Base-by-base conservation (phyloP, 805 yeast species). In the Kodamaea lidongshanica region DNA sequence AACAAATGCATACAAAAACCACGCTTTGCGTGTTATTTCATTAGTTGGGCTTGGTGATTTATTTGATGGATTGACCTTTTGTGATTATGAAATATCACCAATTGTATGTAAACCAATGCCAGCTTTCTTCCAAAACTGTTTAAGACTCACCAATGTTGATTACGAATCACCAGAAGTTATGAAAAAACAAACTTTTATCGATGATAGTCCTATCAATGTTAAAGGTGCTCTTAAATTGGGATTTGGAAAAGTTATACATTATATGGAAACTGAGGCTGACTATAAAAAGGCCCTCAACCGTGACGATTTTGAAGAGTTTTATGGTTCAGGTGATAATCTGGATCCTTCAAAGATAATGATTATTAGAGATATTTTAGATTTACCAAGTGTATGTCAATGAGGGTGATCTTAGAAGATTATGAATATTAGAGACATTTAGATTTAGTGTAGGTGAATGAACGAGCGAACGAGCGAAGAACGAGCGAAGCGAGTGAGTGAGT, bases 1-100 rank as follows among this genome's bases (percentile, higher is more conserved):
- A 48, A 89, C 98, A 4, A 89, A 89, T 53, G 97, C 98, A 2
- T 89, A 89, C 60, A 78, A 79, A 50, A 86, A 76, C 47, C 98
- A 89, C 56, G 98, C 89, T 0, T 46, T 77, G 25, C 67, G 96
- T 28, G 94, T 86, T 17, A 67, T 87, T 12, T 69, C 77, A 24
- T 64, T 89, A 27, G 62, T 89, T 28, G 96, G 96, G 2, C 54
- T 89, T 16, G 96, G 89, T n/a, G 96, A 88, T 52, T 51, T 86
- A 32, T 88, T 92, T 51, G 97, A 89, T 42, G 98, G 98, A 0
- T 69, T 92, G 42, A 86, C 96, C 1, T 89, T 64, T 56, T 92
- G 98, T 59, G 94, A 92, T 58, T 92, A 92, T 51, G 63, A 75
- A 28, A 48, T 63, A 29, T 76, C 74, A 33, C 79, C 81, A 5